phyloP scores from a whole-genome alignment of 495 filamentous ascomycete species.

The Choiromyces venosus region DNA sequence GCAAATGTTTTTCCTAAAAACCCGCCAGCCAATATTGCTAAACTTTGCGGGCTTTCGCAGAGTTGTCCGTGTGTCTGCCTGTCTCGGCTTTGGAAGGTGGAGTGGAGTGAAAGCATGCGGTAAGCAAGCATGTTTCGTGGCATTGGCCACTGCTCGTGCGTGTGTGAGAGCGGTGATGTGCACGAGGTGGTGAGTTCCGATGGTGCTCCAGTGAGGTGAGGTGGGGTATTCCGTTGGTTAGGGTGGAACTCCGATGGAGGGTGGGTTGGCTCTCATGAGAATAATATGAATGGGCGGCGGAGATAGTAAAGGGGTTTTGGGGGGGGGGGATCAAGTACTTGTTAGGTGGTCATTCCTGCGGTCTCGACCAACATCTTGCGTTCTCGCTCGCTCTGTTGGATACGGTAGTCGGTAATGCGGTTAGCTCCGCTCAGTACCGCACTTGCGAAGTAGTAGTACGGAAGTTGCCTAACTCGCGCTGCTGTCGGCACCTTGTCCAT shows the following conservation, averaged over 20 bases:
- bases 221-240: background rate
- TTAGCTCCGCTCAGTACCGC: background rate
- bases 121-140: too few relatives aligned
- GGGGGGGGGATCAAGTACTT: too few relatives aligned
- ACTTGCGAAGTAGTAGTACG: background rate
- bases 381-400: background rate
- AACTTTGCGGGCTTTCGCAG: too few relatives aligned
- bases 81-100: background rate
- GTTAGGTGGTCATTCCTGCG: background rate
- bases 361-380: background rate
- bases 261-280: too few relatives aligned
- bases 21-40: background rate
- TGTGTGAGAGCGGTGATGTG: background rate
- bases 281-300: too few relatives aligned
- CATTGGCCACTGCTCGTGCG: background rate
- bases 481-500: background rate
- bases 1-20: background rate
- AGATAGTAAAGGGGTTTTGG: too few relatives aligned
- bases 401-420: background rate
- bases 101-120: background rate
- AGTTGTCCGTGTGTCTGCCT: conserved; percentile 1
- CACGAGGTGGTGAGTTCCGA: background rate
- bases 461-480: background rate
- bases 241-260: background rate
- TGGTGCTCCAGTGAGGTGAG: background rate